Percentiles rank a stretch among this genome's conserved stretches.
Evolutionary conservation across 257 asterid genomes (phyloP).

Genomic region (Eustoma russellianum): DNA sequence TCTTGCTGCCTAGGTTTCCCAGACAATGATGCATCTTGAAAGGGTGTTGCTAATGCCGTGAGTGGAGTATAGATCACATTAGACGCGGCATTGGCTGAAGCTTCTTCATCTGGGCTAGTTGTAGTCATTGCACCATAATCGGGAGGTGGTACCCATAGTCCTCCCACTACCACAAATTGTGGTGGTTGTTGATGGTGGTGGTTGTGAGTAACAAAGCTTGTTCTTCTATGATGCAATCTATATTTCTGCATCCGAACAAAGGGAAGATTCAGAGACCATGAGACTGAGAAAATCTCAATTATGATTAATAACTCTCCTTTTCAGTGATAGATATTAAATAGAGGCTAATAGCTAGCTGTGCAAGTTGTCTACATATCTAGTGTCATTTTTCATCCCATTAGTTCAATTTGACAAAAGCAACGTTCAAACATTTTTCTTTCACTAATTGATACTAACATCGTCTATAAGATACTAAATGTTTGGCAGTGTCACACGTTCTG

Average conservation of each 20-base stretch:
- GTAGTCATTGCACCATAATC: constrained; percentile 18
- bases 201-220: constrained; percentile 36
- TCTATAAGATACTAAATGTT: too few relatives aligned
- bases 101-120: constrained; percentile 32
- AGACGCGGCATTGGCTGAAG: constrained; percentile 28
- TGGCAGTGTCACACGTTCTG: too few relatives aligned
- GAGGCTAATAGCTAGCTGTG: too few relatives aligned
- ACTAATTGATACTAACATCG: too few relatives aligned
- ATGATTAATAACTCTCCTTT: too few relatives aligned
- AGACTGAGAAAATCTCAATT: too few relatives aligned
- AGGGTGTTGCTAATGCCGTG: constrained; percentile 36
- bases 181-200: constrained; percentile 37
- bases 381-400: too few relatives aligned
- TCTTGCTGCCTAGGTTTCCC: constrained; percentile 11
- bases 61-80: constrained; percentile 57
- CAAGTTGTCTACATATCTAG: too few relatives aligned
- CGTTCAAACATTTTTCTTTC: too few relatives aligned
- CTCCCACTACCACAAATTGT: constrained; percentile 71
- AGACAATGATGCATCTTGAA: constrained; percentile 19
- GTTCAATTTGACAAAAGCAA: too few relatives aligned
- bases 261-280: constrained; percentile 1
- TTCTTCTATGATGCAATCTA: constrained; percentile 57
- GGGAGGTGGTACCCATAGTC: constrained; percentile 53
- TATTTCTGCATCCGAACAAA: constrained; percentile 38
- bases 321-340: too few relatives aligned